Percentiles rank a stretch among this genome's conserved stretches.
These are phyloP conservation scores for Starmerella sp. DNA, from an alignment of 805 yeast species.

Conservation along the genomic window DNA sequence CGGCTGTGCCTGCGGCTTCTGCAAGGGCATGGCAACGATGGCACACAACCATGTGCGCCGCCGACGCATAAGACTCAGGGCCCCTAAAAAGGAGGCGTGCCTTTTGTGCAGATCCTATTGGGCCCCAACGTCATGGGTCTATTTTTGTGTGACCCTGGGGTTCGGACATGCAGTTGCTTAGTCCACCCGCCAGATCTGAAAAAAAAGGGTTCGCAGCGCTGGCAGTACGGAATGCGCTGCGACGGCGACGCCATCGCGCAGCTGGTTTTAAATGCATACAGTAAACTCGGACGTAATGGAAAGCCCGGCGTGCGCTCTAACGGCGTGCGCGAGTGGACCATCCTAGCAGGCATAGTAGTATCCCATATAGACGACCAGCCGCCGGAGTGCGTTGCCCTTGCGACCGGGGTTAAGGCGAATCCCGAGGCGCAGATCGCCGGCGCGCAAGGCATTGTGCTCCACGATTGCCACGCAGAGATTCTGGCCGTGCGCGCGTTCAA, in stretches of 20 bases:
- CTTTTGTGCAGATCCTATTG: no score
- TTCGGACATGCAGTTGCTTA: no score
- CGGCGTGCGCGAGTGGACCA: constrained; percentile 71
- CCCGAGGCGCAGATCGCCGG: constrained; percentile 42
- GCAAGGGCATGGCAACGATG: no score
- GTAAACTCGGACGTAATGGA: constrained; percentile 33
- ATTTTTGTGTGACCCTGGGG: no score
- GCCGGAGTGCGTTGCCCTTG: constrained; percentile 36
- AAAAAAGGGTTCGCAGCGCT: background rate
- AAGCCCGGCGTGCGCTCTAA: constrained; percentile 54
- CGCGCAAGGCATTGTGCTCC: constrained; percentile 53
- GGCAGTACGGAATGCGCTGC: background rate
- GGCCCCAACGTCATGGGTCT: no score
- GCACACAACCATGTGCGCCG: no score
- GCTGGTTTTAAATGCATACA: constrained; percentile 22
- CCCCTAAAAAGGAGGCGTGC: no score
- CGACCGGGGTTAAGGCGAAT: constrained; percentile 75
- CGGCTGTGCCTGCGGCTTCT: no score
- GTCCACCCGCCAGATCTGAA: background rate
- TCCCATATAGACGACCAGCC: constrained; percentile 14
- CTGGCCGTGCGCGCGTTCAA: constrained; percentile 64
- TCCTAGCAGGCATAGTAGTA: constrained; percentile 60
- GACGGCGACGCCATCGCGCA: constrained; percentile 19
- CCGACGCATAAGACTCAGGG: no score
- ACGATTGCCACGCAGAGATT: constrained; percentile 87